Evolutionary conservation across 768 basidiomycete species (phyloP).

Genomic region (Agaricus blazei): DNA sequence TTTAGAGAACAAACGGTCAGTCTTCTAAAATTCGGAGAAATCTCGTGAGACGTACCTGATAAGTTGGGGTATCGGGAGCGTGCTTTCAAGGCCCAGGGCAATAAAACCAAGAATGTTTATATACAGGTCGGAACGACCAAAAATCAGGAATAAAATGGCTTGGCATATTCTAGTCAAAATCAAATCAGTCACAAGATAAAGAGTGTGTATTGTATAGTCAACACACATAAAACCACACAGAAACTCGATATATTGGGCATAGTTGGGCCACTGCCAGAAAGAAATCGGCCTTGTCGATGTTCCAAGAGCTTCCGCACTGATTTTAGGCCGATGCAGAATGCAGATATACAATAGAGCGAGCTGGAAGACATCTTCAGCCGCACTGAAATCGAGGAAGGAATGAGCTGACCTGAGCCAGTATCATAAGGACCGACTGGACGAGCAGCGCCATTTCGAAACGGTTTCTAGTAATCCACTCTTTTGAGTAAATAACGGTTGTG

Average conservation of each 20-base stretch:
- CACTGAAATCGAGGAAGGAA: not conserved
- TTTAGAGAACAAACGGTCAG: not conserved
- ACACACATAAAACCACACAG: conserved; percentile 72
- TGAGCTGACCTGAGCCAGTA: conserved; percentile 64
- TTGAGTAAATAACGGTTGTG: not conserved
- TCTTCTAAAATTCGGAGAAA: not conserved
- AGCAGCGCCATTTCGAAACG: conserved; percentile 73
- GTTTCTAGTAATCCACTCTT: conserved; percentile 28
- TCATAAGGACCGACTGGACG: conserved; percentile 83
- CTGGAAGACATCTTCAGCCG: conserved; percentile 28
- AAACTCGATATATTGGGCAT: conserved; percentile 78
- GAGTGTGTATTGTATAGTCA: not conserved
- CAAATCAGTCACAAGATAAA: not conserved
- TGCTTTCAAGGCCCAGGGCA: conserved; percentile 80
- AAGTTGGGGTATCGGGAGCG: conserved; percentile 80
- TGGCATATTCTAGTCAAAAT: conserved; percentile 48
- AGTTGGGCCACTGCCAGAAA: conserved; percentile 85
- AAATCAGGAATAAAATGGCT: conserved; percentile 71
- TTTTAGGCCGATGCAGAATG: conserved; percentile 59
- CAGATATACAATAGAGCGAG: conserved; percentile 80
- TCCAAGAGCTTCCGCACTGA: conserved; percentile 54
- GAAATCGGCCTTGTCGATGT: conserved; percentile 60
- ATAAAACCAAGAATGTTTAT: conserved; percentile 66
- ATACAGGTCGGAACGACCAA: conserved; percentile 57
- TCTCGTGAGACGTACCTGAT: conserved; percentile 45